A percentile compares a stretch with the other conserved stretches of the same genome.
Conservation (phyloP, 495 filamentous ascomycete genomes). For the Xylaria curta region DNA sequence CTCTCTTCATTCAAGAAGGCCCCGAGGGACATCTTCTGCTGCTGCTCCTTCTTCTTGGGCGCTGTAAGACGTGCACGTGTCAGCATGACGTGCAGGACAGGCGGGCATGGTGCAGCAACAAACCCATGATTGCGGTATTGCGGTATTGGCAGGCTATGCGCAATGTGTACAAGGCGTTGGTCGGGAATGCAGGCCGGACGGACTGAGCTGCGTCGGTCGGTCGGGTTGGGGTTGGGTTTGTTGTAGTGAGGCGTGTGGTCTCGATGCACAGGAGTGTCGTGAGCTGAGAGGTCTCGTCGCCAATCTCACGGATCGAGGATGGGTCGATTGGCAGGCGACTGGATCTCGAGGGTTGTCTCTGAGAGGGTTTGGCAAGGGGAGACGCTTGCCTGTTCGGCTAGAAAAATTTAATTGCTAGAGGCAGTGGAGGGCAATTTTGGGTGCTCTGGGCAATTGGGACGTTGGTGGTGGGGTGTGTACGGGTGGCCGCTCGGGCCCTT, state of each 20-base stretch:
- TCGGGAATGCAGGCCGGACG: constrained; percentile 17
- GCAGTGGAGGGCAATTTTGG: constrained; percentile 27
- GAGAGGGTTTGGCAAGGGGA: constrained; percentile 29
- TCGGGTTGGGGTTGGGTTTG: constrained; percentile 6
- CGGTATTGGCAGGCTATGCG: constrained; percentile 58
- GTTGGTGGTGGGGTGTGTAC: constrained; percentile 23
- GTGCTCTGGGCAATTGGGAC: constrained; percentile 26
- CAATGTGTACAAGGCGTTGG: constrained; percentile 47
- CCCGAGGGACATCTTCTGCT: constrained; percentile 86
- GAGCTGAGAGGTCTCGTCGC: constrained; percentile 20
- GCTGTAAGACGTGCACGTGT: constrained; percentile 56
- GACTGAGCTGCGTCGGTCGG: constrained; percentile 30
- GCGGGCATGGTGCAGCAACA: constrained; percentile 45
- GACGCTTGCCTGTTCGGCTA: constrained; percentile 26
- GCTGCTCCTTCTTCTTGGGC: constrained; percentile 85
- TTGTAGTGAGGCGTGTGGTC: constrained; percentile 8
- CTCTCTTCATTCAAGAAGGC: constrained; percentile 88
- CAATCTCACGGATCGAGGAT: constrained; percentile 20
- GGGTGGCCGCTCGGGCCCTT: constrained; percentile 26
- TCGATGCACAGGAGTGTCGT: neutral
- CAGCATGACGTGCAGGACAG: constrained; percentile 25
- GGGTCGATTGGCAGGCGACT: constrained; percentile 29
- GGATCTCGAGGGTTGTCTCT: constrained; percentile 23
- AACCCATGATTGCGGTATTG: constrained; percentile 95
- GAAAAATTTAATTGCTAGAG: constrained; percentile 31